Evolutionary conservation across 768 basidiomycete species (phyloP).

Genomic region (Tricholoma furcatifolium): DNA sequence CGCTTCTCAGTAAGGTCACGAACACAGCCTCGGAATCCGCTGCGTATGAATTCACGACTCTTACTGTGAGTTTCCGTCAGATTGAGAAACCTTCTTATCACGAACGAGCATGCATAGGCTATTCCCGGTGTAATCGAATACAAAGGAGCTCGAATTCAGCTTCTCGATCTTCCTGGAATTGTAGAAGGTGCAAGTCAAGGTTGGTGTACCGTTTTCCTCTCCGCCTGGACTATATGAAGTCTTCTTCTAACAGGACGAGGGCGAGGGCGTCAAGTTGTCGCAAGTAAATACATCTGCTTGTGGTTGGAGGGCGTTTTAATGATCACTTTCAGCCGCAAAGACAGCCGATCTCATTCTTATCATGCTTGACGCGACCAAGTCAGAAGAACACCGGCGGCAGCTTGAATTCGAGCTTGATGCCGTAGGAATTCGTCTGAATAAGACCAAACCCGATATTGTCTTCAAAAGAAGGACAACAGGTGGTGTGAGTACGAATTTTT

Average conservation of each 20-base stretch:
- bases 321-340: conserved; percentile 57
- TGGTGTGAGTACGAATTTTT: conserved; percentile 55
- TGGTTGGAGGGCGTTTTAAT: not conserved
- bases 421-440: conserved; percentile 94
- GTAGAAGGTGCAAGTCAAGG: conserved; percentile 91
- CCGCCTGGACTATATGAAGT: not conserved
- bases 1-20: conserved; percentile 87
- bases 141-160: conserved; percentile 87
- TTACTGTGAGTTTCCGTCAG: conserved; percentile 53
- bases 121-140: conserved; percentile 98
- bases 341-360: conserved; percentile 92
- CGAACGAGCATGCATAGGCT: conserved; percentile 47
- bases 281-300: conserved; percentile 48
- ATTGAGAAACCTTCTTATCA: conserved; percentile 1
- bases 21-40: conserved; percentile 88
- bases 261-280: conserved; percentile 93
- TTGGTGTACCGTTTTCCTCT: conserved; percentile 3
- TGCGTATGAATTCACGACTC: conserved; percentile 94
- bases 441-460: conserved; percentile 86
- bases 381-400: conserved; percentile 84
- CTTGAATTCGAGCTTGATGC: conserved; percentile 94
- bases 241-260: conserved; percentile 57
- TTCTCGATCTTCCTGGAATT: conserved; percentile 94
- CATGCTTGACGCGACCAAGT: conserved; percentile 93
- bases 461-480: conserved; percentile 94